phyloP scores from a whole-genome alignment of 2,329 filamentous ascomycete species.

The Scortechinia acanthostroma region DNA sequence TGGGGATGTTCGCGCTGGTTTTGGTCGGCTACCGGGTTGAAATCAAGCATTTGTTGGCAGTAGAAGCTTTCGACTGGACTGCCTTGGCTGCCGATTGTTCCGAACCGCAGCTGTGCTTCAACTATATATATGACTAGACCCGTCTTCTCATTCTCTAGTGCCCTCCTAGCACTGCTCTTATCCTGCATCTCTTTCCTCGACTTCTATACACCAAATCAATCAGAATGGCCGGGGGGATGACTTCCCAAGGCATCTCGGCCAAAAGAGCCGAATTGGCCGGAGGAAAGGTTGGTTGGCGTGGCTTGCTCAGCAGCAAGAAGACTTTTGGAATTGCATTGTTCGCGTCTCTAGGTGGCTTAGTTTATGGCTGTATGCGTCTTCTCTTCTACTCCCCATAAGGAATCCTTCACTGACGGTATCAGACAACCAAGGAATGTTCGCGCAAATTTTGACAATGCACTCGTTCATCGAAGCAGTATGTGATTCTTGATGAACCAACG shows the following conservation, averaged over 20 bases:
- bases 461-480: conserved; percentile 7
- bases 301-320: conserved; percentile 3
- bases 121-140: too few relatives aligned
- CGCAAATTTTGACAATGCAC: conserved; percentile 11
- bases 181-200: too few relatives aligned
- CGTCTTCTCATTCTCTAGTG: too few relatives aligned
- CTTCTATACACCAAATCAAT: too few relatives aligned
- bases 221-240: too few relatives aligned
- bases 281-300: not conserved
- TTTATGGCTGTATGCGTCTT: conserved; percentile 12
- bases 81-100: too few relatives aligned
- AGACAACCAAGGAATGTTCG: conserved; percentile 16
- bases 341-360: conserved; percentile 13
- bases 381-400: not conserved
- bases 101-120: too few relatives aligned
- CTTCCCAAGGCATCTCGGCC: not conserved
- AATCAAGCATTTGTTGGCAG: too few relatives aligned
- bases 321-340: conserved; percentile 12
- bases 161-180: too few relatives aligned
- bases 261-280: not conserved
- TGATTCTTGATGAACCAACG: not conserved
- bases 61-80: too few relatives aligned
- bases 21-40: too few relatives aligned
- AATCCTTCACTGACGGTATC: not conserved
- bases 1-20: too few relatives aligned